These are phyloP conservation scores for Chloris gayana DNA, from an alignment of 176 grass and related monocot genomes.

Conservation along the genomic window DNA sequence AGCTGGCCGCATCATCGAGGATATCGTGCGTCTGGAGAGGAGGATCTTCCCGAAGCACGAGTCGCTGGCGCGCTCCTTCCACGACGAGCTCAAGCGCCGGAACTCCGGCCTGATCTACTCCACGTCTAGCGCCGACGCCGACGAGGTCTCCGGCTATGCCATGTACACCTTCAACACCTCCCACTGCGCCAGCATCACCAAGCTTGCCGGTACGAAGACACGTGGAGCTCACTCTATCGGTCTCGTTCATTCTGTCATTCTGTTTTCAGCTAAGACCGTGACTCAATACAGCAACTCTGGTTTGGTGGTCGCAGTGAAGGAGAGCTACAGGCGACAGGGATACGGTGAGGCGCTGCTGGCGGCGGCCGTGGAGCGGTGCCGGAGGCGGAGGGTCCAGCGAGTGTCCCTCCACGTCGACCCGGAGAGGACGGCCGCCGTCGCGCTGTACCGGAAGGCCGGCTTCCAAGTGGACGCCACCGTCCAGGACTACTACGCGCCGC, in stretches of 20 bases:
- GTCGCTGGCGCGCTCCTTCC: conserved; percentile 70
- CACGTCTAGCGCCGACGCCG: conserved; percentile 2
- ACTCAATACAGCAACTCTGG: not conserved
- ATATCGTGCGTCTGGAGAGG: conserved; percentile 71
- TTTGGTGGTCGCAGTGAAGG: conserved; percentile 59
- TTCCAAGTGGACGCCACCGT: conserved; percentile 74
- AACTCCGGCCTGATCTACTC: conserved; percentile 74
- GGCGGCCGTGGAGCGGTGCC: conserved; percentile 70
- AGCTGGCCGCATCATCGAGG: conserved; percentile 48
- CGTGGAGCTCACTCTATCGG: too few relatives aligned
- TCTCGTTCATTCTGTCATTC: not conserved
- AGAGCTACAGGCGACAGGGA: conserved; percentile 78
- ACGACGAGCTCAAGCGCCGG: conserved; percentile 70
- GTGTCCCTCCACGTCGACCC: conserved; percentile 89
- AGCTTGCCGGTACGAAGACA: conserved; percentile 70
- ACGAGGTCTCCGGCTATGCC: conserved; percentile 64
- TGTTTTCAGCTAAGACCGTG: not conserved
- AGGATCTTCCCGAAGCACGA: conserved; percentile 98
- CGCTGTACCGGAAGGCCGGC: conserved; percentile 73
- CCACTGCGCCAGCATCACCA: conserved; percentile 79
- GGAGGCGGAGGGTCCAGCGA: conserved; percentile 58
- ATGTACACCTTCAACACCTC: conserved; percentile 84
- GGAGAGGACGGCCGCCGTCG: conserved; percentile 61
- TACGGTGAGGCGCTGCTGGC: conserved; percentile 76
- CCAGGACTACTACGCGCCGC: conserved; percentile 65